Evolutionary conservation across 1,139 yeast species (phyloP).

Genomic region (Debaryomyces psychrophilus): DNA sequence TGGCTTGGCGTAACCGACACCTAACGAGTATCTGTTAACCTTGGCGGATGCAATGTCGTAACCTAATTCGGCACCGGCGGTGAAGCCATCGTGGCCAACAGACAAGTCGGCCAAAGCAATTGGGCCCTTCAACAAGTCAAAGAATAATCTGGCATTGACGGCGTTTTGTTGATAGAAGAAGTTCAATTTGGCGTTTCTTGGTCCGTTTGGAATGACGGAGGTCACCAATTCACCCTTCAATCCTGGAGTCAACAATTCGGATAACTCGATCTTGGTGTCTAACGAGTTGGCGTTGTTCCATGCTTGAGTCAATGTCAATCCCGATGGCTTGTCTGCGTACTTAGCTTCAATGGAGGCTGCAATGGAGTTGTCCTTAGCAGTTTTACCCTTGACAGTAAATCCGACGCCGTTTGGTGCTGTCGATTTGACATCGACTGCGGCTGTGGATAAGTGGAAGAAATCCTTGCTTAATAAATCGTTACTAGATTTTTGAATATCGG

Average conservation of each 20-base stretch:
- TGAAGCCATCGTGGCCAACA: constrained; percentile 93
- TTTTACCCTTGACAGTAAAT: constrained; percentile 93
- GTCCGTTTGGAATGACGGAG: constrained; percentile 82
- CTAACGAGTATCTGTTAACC: constrained; percentile 92
- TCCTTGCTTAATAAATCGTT: constrained; percentile 89
- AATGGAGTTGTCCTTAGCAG: constrained; percentile 79
- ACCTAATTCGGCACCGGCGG: constrained; percentile 96
- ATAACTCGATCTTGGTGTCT: constrained; percentile 91
- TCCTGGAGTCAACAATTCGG: constrained; percentile 93
- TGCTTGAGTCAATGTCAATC: constrained; percentile 93
- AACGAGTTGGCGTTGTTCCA: constrained; percentile 95
- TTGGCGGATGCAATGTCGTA: constrained; percentile 93
- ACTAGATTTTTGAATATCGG: constrained; percentile 88
- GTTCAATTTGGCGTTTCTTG: constrained; percentile 90
- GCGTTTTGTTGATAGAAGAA: constrained; percentile 91
- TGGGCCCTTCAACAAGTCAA: constrained; percentile 95
- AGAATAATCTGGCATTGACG: constrained; percentile 92
- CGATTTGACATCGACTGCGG: constrained; percentile 87
- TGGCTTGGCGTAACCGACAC: constrained; percentile 90
- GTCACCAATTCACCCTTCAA: constrained; percentile 92
- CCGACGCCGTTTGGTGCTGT: constrained; percentile 96
- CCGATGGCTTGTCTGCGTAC: constrained; percentile 91
- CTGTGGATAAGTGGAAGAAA: constrained; percentile 89
- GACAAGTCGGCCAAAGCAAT: constrained; percentile 93
- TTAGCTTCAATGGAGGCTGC: constrained; percentile 91